Conservation (phyloP, 2,329 filamentous ascomycete species). For the Arthrobotrys megalospora region DNA sequence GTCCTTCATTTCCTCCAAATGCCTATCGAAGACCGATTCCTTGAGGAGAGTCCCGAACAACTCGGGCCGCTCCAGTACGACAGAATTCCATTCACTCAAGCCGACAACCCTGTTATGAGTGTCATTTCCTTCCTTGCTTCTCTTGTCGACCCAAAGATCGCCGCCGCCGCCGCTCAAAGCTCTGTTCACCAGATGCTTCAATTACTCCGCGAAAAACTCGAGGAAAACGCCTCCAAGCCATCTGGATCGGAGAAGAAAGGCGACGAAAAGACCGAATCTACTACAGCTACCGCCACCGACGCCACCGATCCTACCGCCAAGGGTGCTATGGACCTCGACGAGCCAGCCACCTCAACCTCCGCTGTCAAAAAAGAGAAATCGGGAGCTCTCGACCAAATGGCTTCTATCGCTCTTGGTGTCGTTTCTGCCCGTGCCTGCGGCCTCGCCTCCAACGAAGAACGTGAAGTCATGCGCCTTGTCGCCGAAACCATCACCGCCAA, state of each 20-base stretch:
- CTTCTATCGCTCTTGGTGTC: conserved; percentile 86
- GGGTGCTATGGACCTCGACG: conserved; percentile 73
- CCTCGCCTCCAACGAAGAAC: conserved; percentile 94
- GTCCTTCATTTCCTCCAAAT: conserved; percentile 96
- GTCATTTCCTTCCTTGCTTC: conserved; percentile 95
- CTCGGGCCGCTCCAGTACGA: conserved; percentile 77
- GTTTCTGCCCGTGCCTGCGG: conserved; percentile 88
- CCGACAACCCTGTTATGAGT: conserved; percentile 96
- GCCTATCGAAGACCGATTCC: conserved; percentile 97
- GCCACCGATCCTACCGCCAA: conserved; percentile 32
- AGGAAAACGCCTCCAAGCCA: conserved; percentile 68
- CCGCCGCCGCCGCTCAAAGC: conserved; percentile 89
- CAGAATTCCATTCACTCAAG: conserved; percentile 81
- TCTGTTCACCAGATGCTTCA: conserved; percentile 89
- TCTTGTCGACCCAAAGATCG: conserved; percentile 88
- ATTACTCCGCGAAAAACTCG: conserved; percentile 82
- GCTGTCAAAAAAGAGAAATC: conserved; percentile 72
- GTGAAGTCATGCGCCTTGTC: conserved; percentile 94
- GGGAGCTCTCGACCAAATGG: conserved; percentile 75
- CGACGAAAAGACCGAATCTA: conserved; percentile 40
- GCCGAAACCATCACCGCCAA: conserved; percentile 92
- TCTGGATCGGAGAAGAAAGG: conserved; percentile 59
- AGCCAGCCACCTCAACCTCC: conserved; percentile 68
- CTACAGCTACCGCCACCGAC: neutral
- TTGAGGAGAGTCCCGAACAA: conserved; percentile 82